Evolutionary conservation across 495 filamentous ascomycete species (phyloP).

Genomic region (Rusavskia elegans): DNA sequence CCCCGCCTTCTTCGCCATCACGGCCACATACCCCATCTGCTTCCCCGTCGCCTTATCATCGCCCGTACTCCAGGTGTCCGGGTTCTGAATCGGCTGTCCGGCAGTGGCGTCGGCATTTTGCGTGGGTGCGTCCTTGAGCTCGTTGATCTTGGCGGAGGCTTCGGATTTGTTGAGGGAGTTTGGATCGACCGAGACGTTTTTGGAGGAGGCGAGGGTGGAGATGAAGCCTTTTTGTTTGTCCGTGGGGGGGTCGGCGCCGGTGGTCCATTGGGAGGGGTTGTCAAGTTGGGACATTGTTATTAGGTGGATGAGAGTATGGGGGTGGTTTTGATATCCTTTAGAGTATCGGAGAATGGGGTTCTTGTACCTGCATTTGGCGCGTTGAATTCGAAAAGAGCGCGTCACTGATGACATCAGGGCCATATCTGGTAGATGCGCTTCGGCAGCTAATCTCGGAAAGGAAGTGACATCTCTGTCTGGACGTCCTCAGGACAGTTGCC

Average conservation of each 20-base stretch:
- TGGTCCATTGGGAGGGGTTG: constrained; percentile 12
- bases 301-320: no score
- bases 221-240: constrained; percentile 12
- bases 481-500: no score
- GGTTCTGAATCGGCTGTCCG: constrained; percentile 10
- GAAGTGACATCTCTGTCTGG: no score
- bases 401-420: no score
- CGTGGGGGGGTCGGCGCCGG: constrained; percentile 10
- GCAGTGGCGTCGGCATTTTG: constrained; percentile 3
- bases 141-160: constrained; percentile 12
- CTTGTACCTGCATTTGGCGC: no score
- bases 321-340: no score
- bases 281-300: constrained; percentile 10
- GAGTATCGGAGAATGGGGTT: no score
- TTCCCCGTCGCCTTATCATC: constrained; percentile 12
- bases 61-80: constrained; percentile 10
- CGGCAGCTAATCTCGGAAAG: no score
- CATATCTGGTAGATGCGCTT: no score
- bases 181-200: constrained; percentile 5
- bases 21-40: constrained; percentile 15
- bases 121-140: constrained; percentile 11
- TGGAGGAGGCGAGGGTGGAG: constrained; percentile 10
- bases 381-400: no score
- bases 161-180: constrained; percentile 10
- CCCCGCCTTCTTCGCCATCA: constrained; percentile 13